Conservation (phyloP, 2,329 filamentous ascomycete genomes). For the Phialocephala sp. region DNA sequence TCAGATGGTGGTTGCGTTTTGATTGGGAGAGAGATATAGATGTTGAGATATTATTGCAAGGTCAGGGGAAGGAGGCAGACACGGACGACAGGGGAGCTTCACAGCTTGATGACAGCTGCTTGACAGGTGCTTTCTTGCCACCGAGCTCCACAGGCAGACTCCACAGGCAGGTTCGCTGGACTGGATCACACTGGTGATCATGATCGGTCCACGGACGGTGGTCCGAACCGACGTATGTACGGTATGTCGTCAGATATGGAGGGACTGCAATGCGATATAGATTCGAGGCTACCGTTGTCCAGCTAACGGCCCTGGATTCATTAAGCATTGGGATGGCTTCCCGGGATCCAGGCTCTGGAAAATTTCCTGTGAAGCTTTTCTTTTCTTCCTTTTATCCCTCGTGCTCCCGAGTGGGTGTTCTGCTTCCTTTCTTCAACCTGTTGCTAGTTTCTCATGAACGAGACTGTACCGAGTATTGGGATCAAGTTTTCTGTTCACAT, state of each 20-base stretch:
- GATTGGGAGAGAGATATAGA: background rate
- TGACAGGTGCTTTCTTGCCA: background rate
- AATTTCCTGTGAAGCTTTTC: background rate
- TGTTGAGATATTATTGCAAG: background rate
- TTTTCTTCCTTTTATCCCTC: slow-evolving; percentile 10
- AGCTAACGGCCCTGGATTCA: background rate
- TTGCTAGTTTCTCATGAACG: background rate
- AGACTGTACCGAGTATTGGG: background rate
- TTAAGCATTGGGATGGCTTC: background rate
- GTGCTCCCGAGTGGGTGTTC: slow-evolving; percentile 11
- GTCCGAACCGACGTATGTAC: background rate
- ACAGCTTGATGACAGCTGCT: slow-evolving; percentile 4
- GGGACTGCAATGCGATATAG: slow-evolving; percentile 1
- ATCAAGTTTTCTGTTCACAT: slow-evolving; percentile 1
- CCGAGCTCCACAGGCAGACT: background rate
- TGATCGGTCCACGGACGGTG: background rate
- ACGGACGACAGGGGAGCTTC: background rate
- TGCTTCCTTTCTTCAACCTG: slow-evolving; percentile 1
- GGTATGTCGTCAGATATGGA: slow-evolving; percentile 2
- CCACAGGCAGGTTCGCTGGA: background rate
- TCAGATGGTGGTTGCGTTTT: background rate
- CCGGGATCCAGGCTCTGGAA: background rate
- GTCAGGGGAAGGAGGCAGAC: background rate
- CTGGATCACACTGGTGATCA: slow-evolving; percentile 4
- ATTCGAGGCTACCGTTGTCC: background rate